Base-by-base conservation (phyloP, 306 rosid species). In the Rosa chinensis region DNA sequence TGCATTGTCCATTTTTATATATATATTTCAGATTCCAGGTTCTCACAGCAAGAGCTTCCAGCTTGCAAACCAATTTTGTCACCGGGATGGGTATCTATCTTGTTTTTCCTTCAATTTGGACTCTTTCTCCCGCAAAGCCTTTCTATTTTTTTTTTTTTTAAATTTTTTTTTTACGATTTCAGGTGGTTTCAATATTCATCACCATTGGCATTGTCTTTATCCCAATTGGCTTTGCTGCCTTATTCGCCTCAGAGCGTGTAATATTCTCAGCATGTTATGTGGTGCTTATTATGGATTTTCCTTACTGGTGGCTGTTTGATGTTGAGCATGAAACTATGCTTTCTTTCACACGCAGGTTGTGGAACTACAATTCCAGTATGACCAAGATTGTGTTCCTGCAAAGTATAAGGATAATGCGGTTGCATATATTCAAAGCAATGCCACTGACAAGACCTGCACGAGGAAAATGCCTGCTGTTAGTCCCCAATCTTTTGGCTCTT, bases 21-120 rank as follows among this genome's bases (percentile, higher is more conserved):
- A 70, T 44, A 44, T 28, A 39, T 78, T 83, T 77, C 87, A 94
- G 98, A 92, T 89, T 90, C 98, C 56, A 87, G 59, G 81, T 94
- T 94, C 82, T 66, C 97, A 23, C 97, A 94, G 84, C 98, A 92
- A 89, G 97, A 94, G 85, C 97, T 94, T 84, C 90, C 92, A 73
- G 98, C 98, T 6, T 92, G 97, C 92, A 92, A 94, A 77, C 97
- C 98, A 82, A 89, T 92, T 87, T 82, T 94, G 78, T 90, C 97
- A 55, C 98, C 97, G 25, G 89, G 92, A 84, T 89, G 92, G 96
- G 98, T 94, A 90, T 73, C 52, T 1, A 67, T 78, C 42, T 23
- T 43, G n/a, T 59, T 52, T 40, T 76, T 52, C 23, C 35, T 47
- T 73, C n/a, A 21, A 40, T 73, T 53, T 35, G 63, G 49, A 69